phyloP scores from a whole-genome alignment of 257 asterid genomes.

The Solanum corneliomulleri region DNA sequence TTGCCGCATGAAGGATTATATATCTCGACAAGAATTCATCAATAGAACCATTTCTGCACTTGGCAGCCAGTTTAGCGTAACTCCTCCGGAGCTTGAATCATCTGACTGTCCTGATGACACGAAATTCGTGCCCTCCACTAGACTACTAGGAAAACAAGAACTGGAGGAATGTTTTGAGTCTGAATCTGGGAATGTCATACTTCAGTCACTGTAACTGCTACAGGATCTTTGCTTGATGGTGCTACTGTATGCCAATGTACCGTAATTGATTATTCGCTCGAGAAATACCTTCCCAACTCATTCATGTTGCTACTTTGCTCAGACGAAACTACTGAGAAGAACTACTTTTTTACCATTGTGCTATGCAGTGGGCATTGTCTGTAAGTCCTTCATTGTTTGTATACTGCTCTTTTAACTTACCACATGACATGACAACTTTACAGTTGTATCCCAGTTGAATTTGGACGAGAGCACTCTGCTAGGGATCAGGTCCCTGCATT shows the following conservation, averaged over 20 bases:
- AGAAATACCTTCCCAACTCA: background rate
- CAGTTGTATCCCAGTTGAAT: no score
- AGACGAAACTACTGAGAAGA: background rate
- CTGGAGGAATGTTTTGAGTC: constrained; percentile 19
- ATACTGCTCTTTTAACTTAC: no score
- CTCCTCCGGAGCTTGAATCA: constrained; percentile 19
- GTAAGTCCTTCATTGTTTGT: background rate
- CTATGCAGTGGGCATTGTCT: background rate
- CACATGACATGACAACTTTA: no score
- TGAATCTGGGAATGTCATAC: background rate
- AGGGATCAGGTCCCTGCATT: no score
- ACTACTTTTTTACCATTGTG: background rate
- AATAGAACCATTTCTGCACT: constrained; percentile 39
- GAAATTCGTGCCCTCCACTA: constrained; percentile 44
- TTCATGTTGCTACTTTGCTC: background rate
- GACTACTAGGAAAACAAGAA: constrained; percentile 37
- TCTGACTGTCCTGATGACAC: constrained; percentile 5
- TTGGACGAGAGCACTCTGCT: no score
- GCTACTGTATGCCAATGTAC: background rate
- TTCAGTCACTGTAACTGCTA: constrained; percentile 1
- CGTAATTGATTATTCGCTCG: background rate
- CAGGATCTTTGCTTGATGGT: background rate
- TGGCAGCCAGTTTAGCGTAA: constrained; percentile 32
- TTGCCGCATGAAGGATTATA: constrained; percentile 74
- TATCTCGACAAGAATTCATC: constrained; percentile 43